Evolutionary conservation across 345 rosid species (phyloP).

Genomic region (Eutrema heterophyllum): DNA sequence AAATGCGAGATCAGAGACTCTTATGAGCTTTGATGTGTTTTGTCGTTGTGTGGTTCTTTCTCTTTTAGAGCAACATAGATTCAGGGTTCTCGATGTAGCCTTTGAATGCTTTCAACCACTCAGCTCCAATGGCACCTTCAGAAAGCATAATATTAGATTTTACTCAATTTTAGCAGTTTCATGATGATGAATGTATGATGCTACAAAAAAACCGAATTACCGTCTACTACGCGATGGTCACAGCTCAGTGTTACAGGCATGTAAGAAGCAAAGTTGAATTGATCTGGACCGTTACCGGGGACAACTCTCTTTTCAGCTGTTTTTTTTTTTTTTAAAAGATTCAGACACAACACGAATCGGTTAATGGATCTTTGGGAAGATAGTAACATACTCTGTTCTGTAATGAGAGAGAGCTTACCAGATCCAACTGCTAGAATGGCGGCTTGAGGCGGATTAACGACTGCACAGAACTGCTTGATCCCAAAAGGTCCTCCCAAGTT

Average conservation of each 20-base stretch:
- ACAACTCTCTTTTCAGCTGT: conserved; percentile 95
- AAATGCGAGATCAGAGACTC: conserved; percentile 14
- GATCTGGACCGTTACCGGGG: conserved; percentile 60
- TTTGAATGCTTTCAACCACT: conserved; percentile 94
- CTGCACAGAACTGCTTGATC: conserved; percentile 91
- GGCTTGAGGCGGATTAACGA: conserved; percentile 92
- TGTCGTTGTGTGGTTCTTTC: not conserved
- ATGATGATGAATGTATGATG: not conserved
- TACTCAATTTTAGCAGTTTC: not conserved
- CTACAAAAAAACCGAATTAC: conserved; percentile 25
- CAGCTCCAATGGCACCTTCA: conserved; percentile 93
- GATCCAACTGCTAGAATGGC: conserved; percentile 97
- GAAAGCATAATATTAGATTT: not conserved
- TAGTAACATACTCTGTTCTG: conserved; percentile 2
- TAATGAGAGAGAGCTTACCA: conserved; percentile 40
- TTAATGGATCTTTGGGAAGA: not conserved
- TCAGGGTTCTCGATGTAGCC: conserved; percentile 92
- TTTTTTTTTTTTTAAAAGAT: not conserved
- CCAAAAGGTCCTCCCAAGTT: conserved; percentile 93
- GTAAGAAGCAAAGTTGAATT: conserved; percentile 64
- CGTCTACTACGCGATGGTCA: conserved; percentile 98
- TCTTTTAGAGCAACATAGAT: conserved; percentile 75
- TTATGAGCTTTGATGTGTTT: conserved; percentile 5
- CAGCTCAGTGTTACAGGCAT: conserved; percentile 93
- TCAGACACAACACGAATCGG: not conserved